Conservation (phyloP, 208 protist species). For the Trypanosoma melophagium region DNA sequence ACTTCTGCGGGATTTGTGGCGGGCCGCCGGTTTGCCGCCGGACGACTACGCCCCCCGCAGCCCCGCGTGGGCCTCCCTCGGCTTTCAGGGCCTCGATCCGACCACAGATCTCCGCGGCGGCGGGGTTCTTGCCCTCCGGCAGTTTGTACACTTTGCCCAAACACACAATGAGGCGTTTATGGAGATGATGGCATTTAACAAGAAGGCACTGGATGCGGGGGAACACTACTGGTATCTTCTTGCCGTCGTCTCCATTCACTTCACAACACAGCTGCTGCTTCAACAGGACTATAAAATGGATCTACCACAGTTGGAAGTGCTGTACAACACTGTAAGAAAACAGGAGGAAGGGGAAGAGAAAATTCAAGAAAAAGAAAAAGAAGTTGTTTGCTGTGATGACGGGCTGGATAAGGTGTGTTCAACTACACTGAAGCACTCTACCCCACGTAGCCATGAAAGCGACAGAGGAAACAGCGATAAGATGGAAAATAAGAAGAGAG, state of each 20-base stretch:
- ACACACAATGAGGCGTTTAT: slow-evolving; percentile 47
- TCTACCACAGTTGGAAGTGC: slow-evolving; percentile 59
- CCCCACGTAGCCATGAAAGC: background rate
- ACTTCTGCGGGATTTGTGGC: slow-evolving; percentile 73
- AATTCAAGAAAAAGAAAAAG: slow-evolving; percentile 5
- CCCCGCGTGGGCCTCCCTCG: slow-evolving; percentile 67
- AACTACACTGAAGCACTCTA: slow-evolving; percentile 3
- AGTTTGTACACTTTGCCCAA: slow-evolving; percentile 84
- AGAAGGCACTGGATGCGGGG: slow-evolving; percentile 33
- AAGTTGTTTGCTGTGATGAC: background rate
- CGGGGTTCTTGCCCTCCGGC: slow-evolving; percentile 73
- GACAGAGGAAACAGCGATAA: background rate
- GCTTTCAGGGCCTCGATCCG: slow-evolving; percentile 90
- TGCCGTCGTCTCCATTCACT: slow-evolving; percentile 85
- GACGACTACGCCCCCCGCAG: slow-evolving; percentile 40
- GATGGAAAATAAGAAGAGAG: background rate
- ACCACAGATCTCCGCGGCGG: slow-evolving; percentile 86
- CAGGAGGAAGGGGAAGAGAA: background rate
- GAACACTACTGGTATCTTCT: slow-evolving; percentile 74
- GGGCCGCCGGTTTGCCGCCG: slow-evolving; percentile 40
- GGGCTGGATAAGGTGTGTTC: background rate
- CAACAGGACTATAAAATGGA: slow-evolving; percentile 55
- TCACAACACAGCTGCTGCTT: slow-evolving; percentile 72
- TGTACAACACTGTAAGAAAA: slow-evolving; percentile 60
- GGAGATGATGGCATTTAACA: slow-evolving; percentile 81